Percentiles rank a stretch among this genome's conserved stretches.
phyloP scores from a whole-genome alignment of 2,329 filamentous ascomycete genomes.

The Escovopsis sp. region DNA sequence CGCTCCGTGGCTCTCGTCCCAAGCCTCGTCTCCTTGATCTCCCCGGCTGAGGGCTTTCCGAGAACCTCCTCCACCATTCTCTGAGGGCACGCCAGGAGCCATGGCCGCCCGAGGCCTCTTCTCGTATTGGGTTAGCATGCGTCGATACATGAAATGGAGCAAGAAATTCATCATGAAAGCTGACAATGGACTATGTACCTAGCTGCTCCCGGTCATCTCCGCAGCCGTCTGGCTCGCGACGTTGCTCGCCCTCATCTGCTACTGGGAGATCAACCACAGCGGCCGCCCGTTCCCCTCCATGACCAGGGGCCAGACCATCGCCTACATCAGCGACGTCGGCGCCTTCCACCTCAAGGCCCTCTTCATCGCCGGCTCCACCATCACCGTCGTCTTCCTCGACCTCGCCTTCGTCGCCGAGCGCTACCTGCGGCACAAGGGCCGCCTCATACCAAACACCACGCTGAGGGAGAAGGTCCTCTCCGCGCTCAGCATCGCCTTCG shows the following conservation, averaged over 20 bases:
- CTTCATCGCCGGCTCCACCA: conserved; percentile 56
- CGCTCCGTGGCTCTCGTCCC: not conserved
- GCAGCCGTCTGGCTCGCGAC: conserved; percentile 51
- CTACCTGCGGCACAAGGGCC: conserved; percentile 69
- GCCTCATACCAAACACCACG: conserved; percentile 59
- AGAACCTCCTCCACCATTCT: not conserved
- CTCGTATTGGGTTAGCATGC: conserved; percentile 25
- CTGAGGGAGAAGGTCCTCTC: conserved; percentile 47
- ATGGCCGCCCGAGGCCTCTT: conserved; percentile 19
- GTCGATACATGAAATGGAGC: too few species aligned
- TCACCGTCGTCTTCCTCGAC: conserved; percentile 70
- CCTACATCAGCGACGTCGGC: conserved; percentile 59
- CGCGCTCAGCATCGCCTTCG: conserved; percentile 47
- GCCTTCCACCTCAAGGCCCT: conserved; percentile 53
- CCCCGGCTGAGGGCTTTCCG: too few species aligned
- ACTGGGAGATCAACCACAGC: conserved; percentile 47
- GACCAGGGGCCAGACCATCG: conserved; percentile 40
- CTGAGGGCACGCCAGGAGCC: conserved; percentile 1
- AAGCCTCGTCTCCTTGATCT: too few species aligned
- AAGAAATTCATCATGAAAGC: not conserved
- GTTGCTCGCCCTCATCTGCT: conserved; percentile 54
- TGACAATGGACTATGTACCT: not conserved
- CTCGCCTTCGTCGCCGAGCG: conserved; percentile 68
- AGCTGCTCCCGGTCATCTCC: conserved; percentile 56
- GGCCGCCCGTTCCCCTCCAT: conserved; percentile 47